phyloP scores from a whole-genome alignment of 805 yeast genomes.

The Torulaspora franciscae region DNA sequence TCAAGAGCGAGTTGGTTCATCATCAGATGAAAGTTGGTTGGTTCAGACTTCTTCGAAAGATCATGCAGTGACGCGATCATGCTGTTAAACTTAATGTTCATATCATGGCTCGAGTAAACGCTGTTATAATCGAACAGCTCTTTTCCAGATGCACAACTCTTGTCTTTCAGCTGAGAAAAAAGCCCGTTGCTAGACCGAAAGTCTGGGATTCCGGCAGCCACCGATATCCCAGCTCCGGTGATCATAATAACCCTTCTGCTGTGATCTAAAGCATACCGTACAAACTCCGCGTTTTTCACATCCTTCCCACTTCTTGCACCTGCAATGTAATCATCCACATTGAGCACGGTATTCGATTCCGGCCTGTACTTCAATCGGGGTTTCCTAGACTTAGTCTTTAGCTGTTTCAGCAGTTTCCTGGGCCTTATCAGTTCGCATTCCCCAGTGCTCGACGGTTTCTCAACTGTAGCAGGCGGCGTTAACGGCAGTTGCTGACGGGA shows the following conservation, averaged over 20 bases:
- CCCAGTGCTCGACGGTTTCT: conserved; percentile 9
- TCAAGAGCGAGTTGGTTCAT: conserved; percentile 55
- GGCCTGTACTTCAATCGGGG: conserved; percentile 47
- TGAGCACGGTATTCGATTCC: conserved; percentile 41
- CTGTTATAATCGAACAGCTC: conserved; percentile 69
- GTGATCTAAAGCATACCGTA: conserved; percentile 49
- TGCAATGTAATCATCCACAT: conserved; percentile 29
- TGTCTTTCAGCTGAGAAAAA: conserved; percentile 49
- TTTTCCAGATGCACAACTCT: conserved; percentile 48
- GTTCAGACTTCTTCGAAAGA: conserved; percentile 51
- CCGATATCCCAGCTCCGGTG: conserved; percentile 89
- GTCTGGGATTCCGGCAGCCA: conserved; percentile 87
- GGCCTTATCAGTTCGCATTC: conserved; percentile 16
- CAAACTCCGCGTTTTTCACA: conserved; percentile 39
- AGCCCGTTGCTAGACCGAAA: conserved; percentile 77
- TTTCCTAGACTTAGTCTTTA: conserved; percentile 33
- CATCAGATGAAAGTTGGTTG: conserved; percentile 71
- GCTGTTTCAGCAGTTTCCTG: conserved; percentile 21
- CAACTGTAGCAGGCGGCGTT: conserved; percentile 26
- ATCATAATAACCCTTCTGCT: conserved; percentile 59
- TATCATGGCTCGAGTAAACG: conserved; percentile 60
- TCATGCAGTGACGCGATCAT: conserved; percentile 62
- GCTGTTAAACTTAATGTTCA: conserved; percentile 62
- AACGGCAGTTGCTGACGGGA: conserved; percentile 11
- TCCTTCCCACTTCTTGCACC: conserved; percentile 11